Evolutionary conservation across 352 stramenopile species (phyloP), one percentile per base, ranked within the genome.

Genomic region (Phytophthora melonis): DNA sequence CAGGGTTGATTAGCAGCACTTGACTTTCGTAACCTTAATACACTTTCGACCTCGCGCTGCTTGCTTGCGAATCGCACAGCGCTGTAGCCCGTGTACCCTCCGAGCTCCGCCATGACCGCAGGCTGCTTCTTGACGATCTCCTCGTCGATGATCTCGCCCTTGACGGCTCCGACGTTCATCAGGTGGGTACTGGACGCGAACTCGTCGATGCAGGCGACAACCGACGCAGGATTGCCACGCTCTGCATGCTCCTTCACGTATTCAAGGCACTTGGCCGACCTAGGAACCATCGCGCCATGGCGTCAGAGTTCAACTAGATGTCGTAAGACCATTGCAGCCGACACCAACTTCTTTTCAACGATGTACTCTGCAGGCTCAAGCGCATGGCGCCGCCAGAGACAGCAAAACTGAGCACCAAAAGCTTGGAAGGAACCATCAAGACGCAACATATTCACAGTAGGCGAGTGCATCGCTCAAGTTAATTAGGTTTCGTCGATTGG

Each of bases 31-130:
- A 8, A 7, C 27, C 27, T 32, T 32, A 32, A 32, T 32, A 32
- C 27, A 32, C 27, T 32, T 32, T 32, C 27, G 2, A 82, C 72
- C 30, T 86, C 70, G 14, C 75, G 77, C 57, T 88, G 81, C 47
- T 79, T 32, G 49, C 70, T 82, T 5, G 77, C 82, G 34, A 87
- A 87, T 3, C 79, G 72, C 54, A 87, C 82, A 9, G 79, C 58
- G 55, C 82, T 89, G 75, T 89, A 89, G 21, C 82, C 82, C 0
- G 75, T 78, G 77, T 83, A 89, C 16, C 67, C 71, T 6, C 82
- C 82, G 16, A 89, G 55, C 30, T 89, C 79, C 4, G 66, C 78
- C 75, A 89, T 89, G 47, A 83, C 32, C 3, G 16, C 2, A 0
- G 81, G 79, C 32, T 74, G 61, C 23, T 78, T 77, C 53, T 75